phyloP scores from a whole-genome alignment of 2,329 filamentous ascomycete genomes.

The Sclerotinia glacialis region DNA sequence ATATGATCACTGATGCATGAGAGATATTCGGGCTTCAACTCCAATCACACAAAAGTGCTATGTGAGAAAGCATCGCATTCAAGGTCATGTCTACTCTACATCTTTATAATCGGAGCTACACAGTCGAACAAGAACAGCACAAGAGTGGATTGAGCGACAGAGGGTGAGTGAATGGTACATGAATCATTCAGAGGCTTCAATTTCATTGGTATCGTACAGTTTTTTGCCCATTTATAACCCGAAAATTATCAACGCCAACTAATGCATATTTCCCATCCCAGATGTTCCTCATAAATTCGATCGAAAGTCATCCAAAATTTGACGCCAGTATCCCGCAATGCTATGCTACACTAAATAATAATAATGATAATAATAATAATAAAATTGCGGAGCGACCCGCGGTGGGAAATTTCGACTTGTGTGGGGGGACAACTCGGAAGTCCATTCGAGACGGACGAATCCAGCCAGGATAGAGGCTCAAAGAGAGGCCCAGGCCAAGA shows the following conservation, averaged over 20 bases:
- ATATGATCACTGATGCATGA: no score
- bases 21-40: no score
- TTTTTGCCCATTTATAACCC: neutral
- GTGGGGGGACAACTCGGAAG: neutral
- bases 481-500: neutral
- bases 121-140: neutral
- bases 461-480: neutral
- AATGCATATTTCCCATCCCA: slow-evolving; percentile 6
- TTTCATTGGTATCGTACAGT: slow-evolving; percentile 14
- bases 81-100: neutral
- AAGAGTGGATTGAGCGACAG: no score
- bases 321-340: slow-evolving; percentile 5
- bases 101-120: neutral
- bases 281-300: slow-evolving; percentile 5
- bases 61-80: neutral
- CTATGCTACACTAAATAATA: slow-evolving; percentile 11
- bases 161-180: neutral
- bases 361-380: slow-evolving; percentile 8
- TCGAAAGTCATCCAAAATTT: neutral
- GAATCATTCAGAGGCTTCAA: neutral
- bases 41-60: neutral
- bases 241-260: slow-evolving; percentile 3
- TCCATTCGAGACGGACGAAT: neutral
- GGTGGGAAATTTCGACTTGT: neutral
- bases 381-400: neutral